Base-by-base conservation (phyloP, 1,139 yeast species). In the Zygosaccharomyces sapae region DNA sequence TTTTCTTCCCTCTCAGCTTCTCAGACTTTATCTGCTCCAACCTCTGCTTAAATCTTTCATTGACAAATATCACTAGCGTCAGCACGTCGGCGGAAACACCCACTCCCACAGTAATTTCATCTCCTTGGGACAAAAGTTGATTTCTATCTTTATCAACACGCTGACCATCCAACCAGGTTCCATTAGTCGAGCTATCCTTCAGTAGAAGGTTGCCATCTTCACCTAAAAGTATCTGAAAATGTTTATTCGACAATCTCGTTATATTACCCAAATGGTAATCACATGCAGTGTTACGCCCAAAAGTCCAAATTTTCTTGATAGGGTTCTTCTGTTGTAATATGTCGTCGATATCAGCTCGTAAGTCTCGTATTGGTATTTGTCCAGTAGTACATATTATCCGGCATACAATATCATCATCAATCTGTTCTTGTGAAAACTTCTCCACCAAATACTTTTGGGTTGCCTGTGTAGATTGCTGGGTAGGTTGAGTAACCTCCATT, bases 71-170 rank as follows among this genome's bases (percentile, higher is more conserved):
- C 33, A 89, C 82, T 58, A 89, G 82, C 47, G 83, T 74, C 19
- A 86, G 72, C 42, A 86, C 86, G 61, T 92, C 97, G 19, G 74
- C 72, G 1, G 84, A 76, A 3, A 89, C 86, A 3, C 97, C 97
- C n/a, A 81, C 73, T 0, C 97, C 97, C 0, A 90, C 86, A 0
- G 92, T 78, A 34, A 92, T 82, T 62, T 88, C 96, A 63, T 92
- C 98, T 4, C 97, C 97, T 59, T 88, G 96, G 38, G 83, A 83
- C 38, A 92, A 68, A 58, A 90, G 79, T 65, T 87, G 88, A 56
- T 88, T 86, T 43, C 85, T 80, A n/a, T 85, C 84, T 61, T 85
- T 86, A 16, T 83, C 87, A 18, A 90, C 68, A 43, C 89, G 74
- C 40, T 76, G 76, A 25, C 81, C 82, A 68, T 92, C 92, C 43